Evolutionary conservation across 305 asterid species (phyloP).

Genomic region (Solanum hybrid): DNA sequence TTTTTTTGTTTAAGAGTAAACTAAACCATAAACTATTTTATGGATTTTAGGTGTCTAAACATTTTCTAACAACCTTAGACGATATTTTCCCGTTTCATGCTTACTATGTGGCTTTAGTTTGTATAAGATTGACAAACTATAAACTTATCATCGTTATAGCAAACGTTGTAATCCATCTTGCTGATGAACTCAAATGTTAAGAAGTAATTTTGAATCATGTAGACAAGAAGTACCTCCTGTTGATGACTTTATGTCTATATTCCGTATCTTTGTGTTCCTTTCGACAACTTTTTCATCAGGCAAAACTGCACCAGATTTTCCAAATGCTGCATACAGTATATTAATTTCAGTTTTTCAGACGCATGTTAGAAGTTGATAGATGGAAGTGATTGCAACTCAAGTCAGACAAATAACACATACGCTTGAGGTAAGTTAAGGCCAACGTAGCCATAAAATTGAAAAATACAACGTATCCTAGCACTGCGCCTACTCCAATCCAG

Average conservation of each 20-base stretch:
- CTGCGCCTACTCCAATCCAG: conserved; percentile 85
- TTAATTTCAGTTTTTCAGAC: not conserved
- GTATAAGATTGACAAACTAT: not conserved
- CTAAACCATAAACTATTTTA: not conserved
- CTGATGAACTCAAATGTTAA: not conserved
- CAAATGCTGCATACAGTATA: conserved; percentile 52
- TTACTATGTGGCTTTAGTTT: not conserved
- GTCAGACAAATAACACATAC: conserved; percentile 30
- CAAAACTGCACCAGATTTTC: conserved; percentile 54
- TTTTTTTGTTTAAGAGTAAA: not conserved
- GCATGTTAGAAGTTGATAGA: not conserved
- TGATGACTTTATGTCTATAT: not conserved
- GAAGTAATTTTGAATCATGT: not conserved
- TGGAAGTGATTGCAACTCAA: not conserved
- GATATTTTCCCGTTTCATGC: not conserved
- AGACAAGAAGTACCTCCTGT: not conserved
- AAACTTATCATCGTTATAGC: not conserved
- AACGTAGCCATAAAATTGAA: conserved; percentile 48
- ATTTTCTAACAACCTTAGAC: not conserved
- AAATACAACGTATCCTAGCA: conserved; percentile 40
- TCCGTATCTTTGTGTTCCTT: conserved; percentile 26
- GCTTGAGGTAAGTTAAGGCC: conserved; percentile 82
- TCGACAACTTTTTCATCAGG: conserved; percentile 43
- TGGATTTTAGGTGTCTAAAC: not conserved
- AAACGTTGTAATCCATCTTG: not conserved